These are phyloP conservation scores for Vitis hybrid DNA, from an alignment of 177 flowering plant genomes.

Conservation along the genomic window DNA sequence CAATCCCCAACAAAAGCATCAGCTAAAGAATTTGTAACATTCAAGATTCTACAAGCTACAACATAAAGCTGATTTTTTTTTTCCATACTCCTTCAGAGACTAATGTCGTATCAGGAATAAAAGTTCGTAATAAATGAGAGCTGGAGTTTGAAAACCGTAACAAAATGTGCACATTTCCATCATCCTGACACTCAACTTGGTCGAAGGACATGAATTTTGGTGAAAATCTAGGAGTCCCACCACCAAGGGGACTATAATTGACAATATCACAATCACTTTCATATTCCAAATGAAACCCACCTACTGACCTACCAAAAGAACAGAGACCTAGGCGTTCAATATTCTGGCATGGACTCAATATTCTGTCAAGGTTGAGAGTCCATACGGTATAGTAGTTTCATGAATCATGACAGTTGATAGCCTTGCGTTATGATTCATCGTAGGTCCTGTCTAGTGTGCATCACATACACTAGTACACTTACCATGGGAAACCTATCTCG, in stretches of 20 bases:
- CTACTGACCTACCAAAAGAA: constrained; percentile 2
- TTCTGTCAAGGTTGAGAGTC: too few species aligned
- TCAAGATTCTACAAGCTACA: constrained; percentile 60
- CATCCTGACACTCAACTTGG: constrained; percentile 33
- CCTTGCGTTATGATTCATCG: too few species aligned
- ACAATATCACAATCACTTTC: constrained; percentile 34
- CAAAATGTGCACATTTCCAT: constrained; percentile 34
- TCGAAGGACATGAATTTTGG: constrained; percentile 38
- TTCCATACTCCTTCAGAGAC: constrained; percentile 76
- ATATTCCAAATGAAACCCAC: constrained; percentile 45
- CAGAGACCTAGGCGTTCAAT: constrained; percentile 17
- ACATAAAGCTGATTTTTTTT: constrained; percentile 29
- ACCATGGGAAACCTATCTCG: too few species aligned
- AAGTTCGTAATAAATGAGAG: constrained; percentile 7
- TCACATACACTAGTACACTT: too few species aligned
- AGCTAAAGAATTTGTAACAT: constrained; percentile 26
- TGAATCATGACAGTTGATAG: too few species aligned
- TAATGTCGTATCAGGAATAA: constrained; percentile 41
- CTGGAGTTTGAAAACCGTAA: constrained; percentile 40
- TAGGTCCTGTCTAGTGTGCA: too few species aligned
- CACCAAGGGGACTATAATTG: constrained; percentile 47
- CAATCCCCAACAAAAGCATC: constrained; percentile 65
- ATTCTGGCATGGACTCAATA: too few species aligned
- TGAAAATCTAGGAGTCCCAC: constrained; percentile 17
- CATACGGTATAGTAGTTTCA: too few species aligned